phyloP scores from a whole-genome alignment of 306 rosid genomes.

The Malus orientalis region DNA sequence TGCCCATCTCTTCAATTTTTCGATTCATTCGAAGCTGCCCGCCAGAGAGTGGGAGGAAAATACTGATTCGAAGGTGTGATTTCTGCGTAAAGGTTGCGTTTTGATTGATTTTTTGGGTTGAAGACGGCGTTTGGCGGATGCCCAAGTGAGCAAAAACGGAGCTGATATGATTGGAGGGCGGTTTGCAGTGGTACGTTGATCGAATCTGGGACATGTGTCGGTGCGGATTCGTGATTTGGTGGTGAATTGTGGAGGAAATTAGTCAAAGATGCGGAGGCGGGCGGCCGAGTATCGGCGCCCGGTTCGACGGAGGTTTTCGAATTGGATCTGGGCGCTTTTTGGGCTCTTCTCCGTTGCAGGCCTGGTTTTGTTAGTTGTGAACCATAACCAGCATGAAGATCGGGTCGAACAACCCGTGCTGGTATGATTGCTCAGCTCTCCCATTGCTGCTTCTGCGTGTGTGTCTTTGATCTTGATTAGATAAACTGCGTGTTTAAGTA shows the following conservation, averaged over 20 bases:
- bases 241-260: slow-evolving; percentile 35
- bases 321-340: slow-evolving; percentile 87
- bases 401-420: slow-evolving; percentile 44
- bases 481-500: neutral
- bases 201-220: slow-evolving; percentile 25
- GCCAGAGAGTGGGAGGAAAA: neutral
- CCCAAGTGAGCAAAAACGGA: slow-evolving; percentile 9
- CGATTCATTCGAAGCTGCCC: slow-evolving; percentile 8
- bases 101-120: neutral
- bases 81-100: neutral
- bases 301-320: slow-evolving; percentile 73
- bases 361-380: slow-evolving; percentile 57
- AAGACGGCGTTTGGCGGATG: neutral
- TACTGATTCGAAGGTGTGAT: neutral
- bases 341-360: slow-evolving; percentile 58
- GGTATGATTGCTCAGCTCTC: slow-evolving; percentile 26
- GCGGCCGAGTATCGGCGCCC: slow-evolving; percentile 97
- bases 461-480: neutral
- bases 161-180: slow-evolving; percentile 1
- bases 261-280: slow-evolving; percentile 88
- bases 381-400: slow-evolving; percentile 84
- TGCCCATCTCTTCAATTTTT: neutral
- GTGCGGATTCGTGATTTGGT: slow-evolving; percentile 19
- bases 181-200: slow-evolving; percentile 14
- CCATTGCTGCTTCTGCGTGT: neutral